A percentile compares a stretch with the other conserved stretches of the same genome.
phyloP scores from a whole-genome alignment of 306 rosid genomes.

The Sechiopsis laciniata region DNA sequence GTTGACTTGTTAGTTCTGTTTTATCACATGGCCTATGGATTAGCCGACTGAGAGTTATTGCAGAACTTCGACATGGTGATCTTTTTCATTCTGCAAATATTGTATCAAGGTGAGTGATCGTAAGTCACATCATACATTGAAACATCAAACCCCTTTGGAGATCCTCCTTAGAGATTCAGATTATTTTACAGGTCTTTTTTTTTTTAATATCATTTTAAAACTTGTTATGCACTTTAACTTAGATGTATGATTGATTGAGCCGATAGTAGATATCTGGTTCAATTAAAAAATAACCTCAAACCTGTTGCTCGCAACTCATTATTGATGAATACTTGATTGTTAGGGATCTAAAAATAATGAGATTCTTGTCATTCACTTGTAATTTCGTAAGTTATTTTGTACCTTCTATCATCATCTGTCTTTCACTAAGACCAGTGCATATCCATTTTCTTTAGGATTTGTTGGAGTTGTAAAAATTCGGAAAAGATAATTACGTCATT shows the following conservation, averaged over 20 bases:
- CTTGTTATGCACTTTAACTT: slow-evolving; percentile 1
- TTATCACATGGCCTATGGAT: slow-evolving; percentile 27
- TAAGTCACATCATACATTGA: background rate
- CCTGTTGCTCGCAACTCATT: background rate
- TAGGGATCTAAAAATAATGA: background rate
- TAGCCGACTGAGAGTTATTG: slow-evolving; percentile 81
- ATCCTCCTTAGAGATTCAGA: background rate
- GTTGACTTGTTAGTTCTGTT: slow-evolving; percentile 3
- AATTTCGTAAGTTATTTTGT: background rate
- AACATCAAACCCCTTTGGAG: slow-evolving; percentile 3
- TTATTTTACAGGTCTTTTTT: background rate
- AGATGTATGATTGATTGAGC: background rate
- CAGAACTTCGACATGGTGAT: slow-evolving; percentile 82
- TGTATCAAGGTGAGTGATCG: slow-evolving; percentile 63
- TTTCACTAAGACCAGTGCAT: background rate
- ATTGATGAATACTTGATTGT: background rate
- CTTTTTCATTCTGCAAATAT: slow-evolving; percentile 77
- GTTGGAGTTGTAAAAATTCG: background rate
- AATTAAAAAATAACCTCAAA: background rate
- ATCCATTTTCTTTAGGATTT: background rate
- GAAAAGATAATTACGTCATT: slow-evolving; percentile 10
- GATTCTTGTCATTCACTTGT: background rate
- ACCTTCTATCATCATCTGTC: background rate
- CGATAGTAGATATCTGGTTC: background rate
- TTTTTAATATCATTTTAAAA: background rate